phyloP scores from a whole-genome alignment of 2,329 filamentous ascomycete genomes.

The Penicillium oxalicum region DNA sequence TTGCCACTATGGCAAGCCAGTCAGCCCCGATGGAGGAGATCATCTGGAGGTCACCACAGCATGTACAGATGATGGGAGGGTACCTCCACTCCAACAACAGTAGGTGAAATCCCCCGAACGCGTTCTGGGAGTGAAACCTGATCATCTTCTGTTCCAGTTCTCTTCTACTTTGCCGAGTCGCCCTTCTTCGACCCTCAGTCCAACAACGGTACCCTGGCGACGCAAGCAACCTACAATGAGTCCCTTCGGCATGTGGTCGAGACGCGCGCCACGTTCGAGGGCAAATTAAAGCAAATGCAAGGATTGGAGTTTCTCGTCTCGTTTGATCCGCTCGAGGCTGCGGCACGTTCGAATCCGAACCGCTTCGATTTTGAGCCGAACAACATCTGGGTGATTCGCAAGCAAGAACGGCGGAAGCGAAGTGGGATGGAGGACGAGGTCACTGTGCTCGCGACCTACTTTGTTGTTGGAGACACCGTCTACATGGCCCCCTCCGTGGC shows the following conservation, averaged over 20 bases:
- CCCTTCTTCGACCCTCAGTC: conserved; percentile 58
- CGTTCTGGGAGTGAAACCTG: too few species aligned
- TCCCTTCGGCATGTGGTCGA: conserved; percentile 46
- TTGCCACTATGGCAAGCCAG: conserved; percentile 30
- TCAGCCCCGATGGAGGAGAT: conserved; percentile 40
- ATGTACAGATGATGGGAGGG: conserved; percentile 43
- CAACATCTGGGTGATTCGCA: conserved; percentile 56
- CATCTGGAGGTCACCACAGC: conserved; percentile 41
- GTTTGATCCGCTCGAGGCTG: conserved; percentile 50
- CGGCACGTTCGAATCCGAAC: conserved; percentile 34
- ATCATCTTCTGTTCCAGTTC: conserved; percentile 35
- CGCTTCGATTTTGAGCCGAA: conserved; percentile 42
- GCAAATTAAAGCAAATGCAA: conserved; percentile 47
- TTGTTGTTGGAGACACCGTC: conserved; percentile 54
- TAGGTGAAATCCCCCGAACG: conserved; percentile 15
- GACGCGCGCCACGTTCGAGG: conserved; percentile 54
- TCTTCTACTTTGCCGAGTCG: conserved; percentile 57
- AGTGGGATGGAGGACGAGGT: conserved; percentile 44
- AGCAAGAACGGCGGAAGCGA: conserved; percentile 48
- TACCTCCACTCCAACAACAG: conserved; percentile 43
- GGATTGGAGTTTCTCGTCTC: conserved; percentile 57
- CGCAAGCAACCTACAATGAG: conserved; percentile 47
- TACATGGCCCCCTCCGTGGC: conserved; percentile 58
- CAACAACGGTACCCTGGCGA: conserved; percentile 54
- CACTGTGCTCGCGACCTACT: conserved; percentile 53